Evolutionary conservation across 78 protist species (phyloP).

Genomic region (Dictyostelium intermedium): DNA sequence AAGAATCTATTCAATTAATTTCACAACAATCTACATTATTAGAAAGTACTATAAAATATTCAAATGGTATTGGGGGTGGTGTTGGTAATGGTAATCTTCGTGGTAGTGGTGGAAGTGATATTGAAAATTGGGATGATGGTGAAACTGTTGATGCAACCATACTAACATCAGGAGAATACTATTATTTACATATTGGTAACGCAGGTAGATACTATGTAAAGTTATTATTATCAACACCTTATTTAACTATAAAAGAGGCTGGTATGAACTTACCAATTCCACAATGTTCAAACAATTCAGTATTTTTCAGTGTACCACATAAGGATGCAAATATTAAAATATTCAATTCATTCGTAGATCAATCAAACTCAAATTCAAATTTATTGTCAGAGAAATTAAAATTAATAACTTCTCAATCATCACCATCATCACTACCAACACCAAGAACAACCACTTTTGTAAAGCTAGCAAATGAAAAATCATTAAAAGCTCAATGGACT

Average conservation of each 20-base stretch:
- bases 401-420: background rate
- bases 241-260: slow-evolving; percentile 36
- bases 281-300: slow-evolving; percentile 36
- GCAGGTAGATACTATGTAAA: slow-evolving; percentile 38
- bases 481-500: slow-evolving; percentile 60
- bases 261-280: slow-evolving; percentile 64
- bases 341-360: slow-evolving; percentile 40
- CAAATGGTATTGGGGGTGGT: background rate
- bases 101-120: background rate
- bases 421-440: background rate
- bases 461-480: slow-evolving; percentile 36
- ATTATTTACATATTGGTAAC: background rate
- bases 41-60: background rate
- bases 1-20: slow-evolving; percentile 23
- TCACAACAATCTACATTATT: slow-evolving; percentile 20
- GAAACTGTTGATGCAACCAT: slow-evolving; percentile 15
- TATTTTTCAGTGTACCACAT: slow-evolving; percentile 37
- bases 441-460: background rate
- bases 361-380: background rate
- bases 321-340: slow-evolving; percentile 48
- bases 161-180: background rate
- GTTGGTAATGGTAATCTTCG: background rate
- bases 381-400: background rate
- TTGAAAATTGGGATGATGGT: background rate
- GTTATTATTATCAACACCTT: slow-evolving; percentile 13